Evolutionary conservation across 768 basidiomycete species (phyloP).

Genomic region (Paxillus involutus): DNA sequence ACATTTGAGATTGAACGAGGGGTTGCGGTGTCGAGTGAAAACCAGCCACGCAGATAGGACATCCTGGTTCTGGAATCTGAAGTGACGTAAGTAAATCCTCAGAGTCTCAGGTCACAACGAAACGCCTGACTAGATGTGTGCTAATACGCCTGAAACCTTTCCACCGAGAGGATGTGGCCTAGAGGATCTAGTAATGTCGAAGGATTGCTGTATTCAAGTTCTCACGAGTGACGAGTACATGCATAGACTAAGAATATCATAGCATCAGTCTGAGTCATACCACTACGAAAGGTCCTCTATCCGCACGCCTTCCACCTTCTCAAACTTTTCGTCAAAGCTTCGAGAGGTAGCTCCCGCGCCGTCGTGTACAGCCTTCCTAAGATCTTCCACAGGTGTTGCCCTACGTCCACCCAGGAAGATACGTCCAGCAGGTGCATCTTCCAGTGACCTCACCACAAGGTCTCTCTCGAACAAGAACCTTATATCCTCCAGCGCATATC

Average conservation of each 20-base stretch:
- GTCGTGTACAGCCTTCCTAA: conserved; percentile 10
- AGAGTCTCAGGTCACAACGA: background rate
- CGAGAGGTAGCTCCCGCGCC: background rate
- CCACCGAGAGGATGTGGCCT: background rate
- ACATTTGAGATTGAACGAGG: background rate
- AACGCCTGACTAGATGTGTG: background rate
- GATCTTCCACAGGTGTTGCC: conserved; percentile 28
- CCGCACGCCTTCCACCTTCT: background rate
- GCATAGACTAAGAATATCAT: no score
- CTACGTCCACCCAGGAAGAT: conserved; percentile 26
- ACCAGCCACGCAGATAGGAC: conserved; percentile 63
- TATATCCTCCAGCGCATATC: conserved; percentile 40
- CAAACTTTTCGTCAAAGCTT: background rate
- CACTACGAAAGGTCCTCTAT: no score
- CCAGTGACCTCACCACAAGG: conserved; percentile 29
- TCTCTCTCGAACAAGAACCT: conserved; percentile 37
- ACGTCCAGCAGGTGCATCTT: conserved; percentile 35
- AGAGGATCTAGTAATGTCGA: no score
- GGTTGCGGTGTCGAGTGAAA: conserved; percentile 35
- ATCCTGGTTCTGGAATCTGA: conserved; percentile 6
- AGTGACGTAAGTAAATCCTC: background rate
- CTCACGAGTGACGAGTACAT: no score
- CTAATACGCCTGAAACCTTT: background rate
- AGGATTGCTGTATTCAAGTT: no score
- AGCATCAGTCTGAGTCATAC: no score